Evolutionary conservation across 768 basidiomycete species (phyloP).

Genomic region (Arthromyces matolae): DNA sequence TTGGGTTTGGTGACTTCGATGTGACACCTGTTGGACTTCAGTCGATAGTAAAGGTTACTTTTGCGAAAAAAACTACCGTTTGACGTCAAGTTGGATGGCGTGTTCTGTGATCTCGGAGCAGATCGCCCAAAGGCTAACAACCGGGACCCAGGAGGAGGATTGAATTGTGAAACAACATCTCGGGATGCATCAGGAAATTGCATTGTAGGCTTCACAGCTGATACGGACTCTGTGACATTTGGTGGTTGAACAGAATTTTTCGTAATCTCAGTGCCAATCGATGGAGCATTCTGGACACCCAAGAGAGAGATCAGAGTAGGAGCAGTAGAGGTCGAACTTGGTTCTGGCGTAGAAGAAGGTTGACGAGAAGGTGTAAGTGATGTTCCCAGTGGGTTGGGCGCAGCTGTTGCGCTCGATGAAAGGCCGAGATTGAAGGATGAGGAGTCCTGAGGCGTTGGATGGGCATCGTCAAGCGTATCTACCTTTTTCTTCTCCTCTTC

Average conservation of each 20-base stretch:
- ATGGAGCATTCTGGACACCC: constrained; percentile 5
- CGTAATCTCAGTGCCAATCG: background rate
- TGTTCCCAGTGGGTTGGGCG: background rate
- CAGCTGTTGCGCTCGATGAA: too few relatives aligned
- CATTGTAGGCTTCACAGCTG: background rate
- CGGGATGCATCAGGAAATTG: constrained; percentile 5
- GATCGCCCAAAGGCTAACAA: constrained; percentile 43
- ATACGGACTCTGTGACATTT: background rate
- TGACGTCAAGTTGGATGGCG: constrained; percentile 8
- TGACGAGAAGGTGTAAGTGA: constrained; percentile 2
- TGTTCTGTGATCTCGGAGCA: constrained; percentile 26
- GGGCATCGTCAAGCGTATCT: constrained; percentile 18
- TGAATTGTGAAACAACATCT: constrained; percentile 30
- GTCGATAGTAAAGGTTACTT: background rate
- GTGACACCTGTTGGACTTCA: background rate
- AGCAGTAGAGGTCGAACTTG: background rate
- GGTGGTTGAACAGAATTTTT: background rate
- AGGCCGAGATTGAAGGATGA: too few relatives aligned
- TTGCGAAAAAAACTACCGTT: constrained; percentile 22
- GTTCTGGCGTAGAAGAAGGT: constrained; percentile 9
- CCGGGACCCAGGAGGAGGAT: constrained; percentile 49
- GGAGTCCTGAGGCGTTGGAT: constrained; percentile 1
- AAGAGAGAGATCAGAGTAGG: constrained; percentile 11
- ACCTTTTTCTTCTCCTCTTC: constrained; percentile 52
- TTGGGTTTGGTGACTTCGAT: constrained; percentile 1